phyloP scores from a whole-genome alignment of 306 rosid species.

The Glycyrrhiza uralensis region DNA sequence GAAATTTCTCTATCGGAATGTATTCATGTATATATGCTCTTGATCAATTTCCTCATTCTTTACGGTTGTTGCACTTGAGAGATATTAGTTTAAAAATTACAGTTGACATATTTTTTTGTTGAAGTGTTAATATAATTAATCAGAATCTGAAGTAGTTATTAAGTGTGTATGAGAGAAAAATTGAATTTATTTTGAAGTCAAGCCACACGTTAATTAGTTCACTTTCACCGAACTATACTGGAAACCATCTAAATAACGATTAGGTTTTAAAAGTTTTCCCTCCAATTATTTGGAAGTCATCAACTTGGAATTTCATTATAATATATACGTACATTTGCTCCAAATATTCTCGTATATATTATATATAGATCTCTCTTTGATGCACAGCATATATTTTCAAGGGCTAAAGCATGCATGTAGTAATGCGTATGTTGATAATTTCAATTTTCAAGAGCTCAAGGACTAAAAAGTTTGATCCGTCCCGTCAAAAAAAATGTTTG shows the following conservation, averaged over 20 bases:
- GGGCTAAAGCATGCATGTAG: background rate
- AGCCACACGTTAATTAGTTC: no score
- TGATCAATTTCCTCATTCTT: background rate
- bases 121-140: background rate
- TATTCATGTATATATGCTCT: background rate
- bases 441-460: slow-evolving; percentile 9
- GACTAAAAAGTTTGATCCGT: slow-evolving; percentile 5
- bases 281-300: no score
- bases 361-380: background rate
- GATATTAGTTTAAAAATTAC: background rate
- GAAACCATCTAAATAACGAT: background rate
- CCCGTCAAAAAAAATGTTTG: no score
- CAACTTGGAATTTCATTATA: no score
- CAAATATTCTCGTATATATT: background rate
- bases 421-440: background rate
- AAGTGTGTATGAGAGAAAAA: background rate
- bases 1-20: background rate
- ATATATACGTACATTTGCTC: background rate
- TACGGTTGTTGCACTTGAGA: slow-evolving; percentile 13
- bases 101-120: background rate
- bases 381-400: background rate
- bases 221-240: background rate
- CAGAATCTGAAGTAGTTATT: background rate
- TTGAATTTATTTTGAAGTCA: slow-evolving; percentile 4
- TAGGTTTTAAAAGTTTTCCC: background rate